Evolutionary conservation across 2,329 filamentous ascomycete species (phyloP).

Genomic region (Aulographum hederae): DNA sequence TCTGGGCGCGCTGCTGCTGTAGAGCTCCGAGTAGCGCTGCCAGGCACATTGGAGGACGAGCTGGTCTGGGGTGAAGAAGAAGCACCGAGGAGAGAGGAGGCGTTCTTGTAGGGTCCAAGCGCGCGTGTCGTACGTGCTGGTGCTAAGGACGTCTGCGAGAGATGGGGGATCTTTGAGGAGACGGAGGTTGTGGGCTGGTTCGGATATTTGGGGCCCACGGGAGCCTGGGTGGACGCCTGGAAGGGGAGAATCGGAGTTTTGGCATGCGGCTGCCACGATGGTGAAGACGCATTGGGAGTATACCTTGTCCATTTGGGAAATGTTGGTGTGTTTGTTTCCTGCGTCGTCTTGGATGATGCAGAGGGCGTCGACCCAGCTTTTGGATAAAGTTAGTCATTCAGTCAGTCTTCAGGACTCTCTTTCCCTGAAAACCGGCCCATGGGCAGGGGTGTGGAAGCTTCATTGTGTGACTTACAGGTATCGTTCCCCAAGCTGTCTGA

Average conservation of each 20-base stretch:
- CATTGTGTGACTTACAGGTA: too few relatives aligned
- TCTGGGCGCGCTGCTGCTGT: too few relatives aligned
- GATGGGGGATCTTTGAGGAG: not conserved
- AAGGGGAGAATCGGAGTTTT: not conserved
- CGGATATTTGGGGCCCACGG: not conserved
- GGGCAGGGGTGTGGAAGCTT: too few relatives aligned
- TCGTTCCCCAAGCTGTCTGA: constrained; percentile 3
- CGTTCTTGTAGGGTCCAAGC: not conserved
- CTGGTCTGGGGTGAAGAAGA: not conserved
- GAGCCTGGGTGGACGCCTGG: not conserved
- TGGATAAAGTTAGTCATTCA: too few relatives aligned
- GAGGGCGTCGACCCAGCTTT: constrained; percentile 8
- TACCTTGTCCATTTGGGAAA: constrained; percentile 6
- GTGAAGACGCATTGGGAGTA: constrained; percentile 10
- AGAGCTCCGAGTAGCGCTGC: too few relatives aligned
- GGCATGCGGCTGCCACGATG: not conserved
- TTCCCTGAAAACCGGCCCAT: too few relatives aligned
- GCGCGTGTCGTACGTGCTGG: not conserved
- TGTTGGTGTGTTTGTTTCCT: constrained; percentile 2
- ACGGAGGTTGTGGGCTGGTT: not conserved
- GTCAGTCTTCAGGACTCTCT: too few relatives aligned
- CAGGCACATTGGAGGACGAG: not conserved
- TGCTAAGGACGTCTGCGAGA: too few relatives aligned
- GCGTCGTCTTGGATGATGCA: constrained; percentile 7
- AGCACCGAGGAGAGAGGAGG: not conserved